Conservation (phyloP, 1,284 basidiomycete species). For the Cyathus olla region DNA sequence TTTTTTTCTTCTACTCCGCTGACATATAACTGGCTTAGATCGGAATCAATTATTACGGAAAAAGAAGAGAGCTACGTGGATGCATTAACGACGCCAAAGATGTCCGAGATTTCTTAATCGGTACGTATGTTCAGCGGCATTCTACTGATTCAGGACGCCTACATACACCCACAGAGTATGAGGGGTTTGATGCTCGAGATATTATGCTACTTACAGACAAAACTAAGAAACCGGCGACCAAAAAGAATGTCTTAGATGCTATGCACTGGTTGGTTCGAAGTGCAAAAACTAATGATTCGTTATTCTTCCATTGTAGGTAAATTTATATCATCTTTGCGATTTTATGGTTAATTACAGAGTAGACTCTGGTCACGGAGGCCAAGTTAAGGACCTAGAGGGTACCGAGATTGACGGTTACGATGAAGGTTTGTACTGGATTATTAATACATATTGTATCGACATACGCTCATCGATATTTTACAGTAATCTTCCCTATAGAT, state of each 20-base stretch:
- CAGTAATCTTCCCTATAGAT: conserved; percentile 82
- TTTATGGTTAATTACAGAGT: background rate
- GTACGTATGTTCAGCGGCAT: conserved; percentile 50
- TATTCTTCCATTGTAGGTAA: conserved; percentile 88
- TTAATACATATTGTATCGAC: background rate
- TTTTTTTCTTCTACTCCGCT: background rate
- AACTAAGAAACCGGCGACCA: conserved; percentile 71
- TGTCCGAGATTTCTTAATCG: conserved; percentile 76
- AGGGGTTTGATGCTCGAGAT: conserved; percentile 76
- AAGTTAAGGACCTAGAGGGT: conserved; percentile 77
- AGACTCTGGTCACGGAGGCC: conserved; percentile 90
- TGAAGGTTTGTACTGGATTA: conserved; percentile 58
- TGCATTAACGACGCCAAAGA: conserved; percentile 89
- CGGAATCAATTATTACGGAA: conserved; percentile 85
- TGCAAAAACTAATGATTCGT: conserved; percentile 81
- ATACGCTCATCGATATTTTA: too few relatives aligned
- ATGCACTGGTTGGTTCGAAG: conserved; percentile 90
- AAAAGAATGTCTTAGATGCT: conserved; percentile 82
- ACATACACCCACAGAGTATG: conserved; percentile 51
- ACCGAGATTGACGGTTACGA: conserved; percentile 78
- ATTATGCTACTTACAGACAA: conserved; percentile 88
- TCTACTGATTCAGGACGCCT: background rate
- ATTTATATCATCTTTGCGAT: background rate
- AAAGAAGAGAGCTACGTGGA: conserved; percentile 71
- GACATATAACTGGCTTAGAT: conserved; percentile 52